Base-by-base conservation (phyloP, 2,329 filamentous ascomycete species). In the Mariannaea elegans region DNA sequence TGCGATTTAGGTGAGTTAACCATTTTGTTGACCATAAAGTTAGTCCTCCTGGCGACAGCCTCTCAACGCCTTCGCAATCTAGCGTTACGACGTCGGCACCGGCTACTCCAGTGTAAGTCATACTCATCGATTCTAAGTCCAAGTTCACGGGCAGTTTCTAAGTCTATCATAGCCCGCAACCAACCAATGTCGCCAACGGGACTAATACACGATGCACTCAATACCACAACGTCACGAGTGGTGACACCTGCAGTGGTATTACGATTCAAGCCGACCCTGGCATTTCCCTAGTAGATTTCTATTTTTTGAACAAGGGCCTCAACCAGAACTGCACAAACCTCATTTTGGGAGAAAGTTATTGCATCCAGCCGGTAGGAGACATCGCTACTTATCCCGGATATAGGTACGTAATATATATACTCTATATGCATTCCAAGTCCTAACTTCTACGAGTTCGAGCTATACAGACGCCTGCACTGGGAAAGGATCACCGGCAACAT, bases 281-380 rank as follows among this genome's bases (percentile, higher is more conserved):
- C 21, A 53, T 59, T 29, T 48, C 56, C 14, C 16, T 59, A 3
- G 12, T 16, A 8, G 56, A 49, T 27, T 59, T 59, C 29, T 21
- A 38, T 27, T 59, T 59, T 16, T 44, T 59, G 10, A 59, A 59
- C 31, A 23, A 42, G 3, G 12, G 44, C 9, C 19, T 59, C 14
- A 21, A 59, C 21, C 19, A 23, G 2, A 44, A 54, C 38, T 54
- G 49, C 42, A 59, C 38, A 3, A 45, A 59, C n/a, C 44, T 59
- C 4, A 18, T 49, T 10, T 7, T 36, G 4, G 49, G 42, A 2
- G 14, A 27, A 4, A 53, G 44, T 21, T 59, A 59, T 21, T 54
- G 56, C 13, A 12, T 59, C 13, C 27, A 21, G 18, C 32, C 56
- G 9, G 24, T 49, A 3, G 56, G 56, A 13, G 50, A 54, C n/a